These are phyloP conservation scores for Rhazya stricta DNA, from an alignment of 257 asterid species.

Conservation along the genomic window DNA sequence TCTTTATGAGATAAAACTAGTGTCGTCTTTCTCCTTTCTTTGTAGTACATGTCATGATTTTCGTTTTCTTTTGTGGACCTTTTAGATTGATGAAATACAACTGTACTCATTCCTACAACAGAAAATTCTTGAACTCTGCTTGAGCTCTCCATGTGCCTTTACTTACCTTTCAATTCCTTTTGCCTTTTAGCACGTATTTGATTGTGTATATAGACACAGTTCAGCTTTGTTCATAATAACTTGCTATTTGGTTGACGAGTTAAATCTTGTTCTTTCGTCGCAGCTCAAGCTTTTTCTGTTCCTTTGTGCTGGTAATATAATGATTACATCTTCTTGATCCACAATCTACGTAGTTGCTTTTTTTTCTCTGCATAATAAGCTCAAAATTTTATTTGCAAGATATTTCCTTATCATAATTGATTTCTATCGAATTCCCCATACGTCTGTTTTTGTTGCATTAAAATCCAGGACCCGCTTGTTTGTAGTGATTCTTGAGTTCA, in stretches of 20 bases:
- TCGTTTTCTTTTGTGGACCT: neutral
- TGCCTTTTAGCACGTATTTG: neutral
- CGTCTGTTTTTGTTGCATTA: neutral
- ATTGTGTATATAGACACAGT: neutral
- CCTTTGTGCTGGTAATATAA: conserved; percentile 6
- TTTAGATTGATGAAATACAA: neutral
- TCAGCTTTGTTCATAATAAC: neutral
- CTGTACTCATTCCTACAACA: neutral
- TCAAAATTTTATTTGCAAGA: neutral
- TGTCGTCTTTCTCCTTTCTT: neutral
- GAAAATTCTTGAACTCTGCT: neutral
- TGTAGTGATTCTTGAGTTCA: conserved; percentile 16
- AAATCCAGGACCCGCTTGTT: neutral
- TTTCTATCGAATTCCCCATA: neutral
- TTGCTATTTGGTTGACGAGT: neutral
- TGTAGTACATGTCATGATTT: neutral
- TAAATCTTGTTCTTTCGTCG: neutral
- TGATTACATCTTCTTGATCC: neutral
- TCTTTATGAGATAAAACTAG: too few species aligned
- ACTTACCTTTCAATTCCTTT: neutral
- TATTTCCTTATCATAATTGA: neutral
- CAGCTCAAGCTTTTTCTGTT: neutral
- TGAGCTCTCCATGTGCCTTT: neutral
- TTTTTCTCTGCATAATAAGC: neutral
- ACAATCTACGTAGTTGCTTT: neutral